phyloP scores from a whole-genome alignment of 768 basidiomycete species.

The Suillus fuscotomentosus region DNA sequence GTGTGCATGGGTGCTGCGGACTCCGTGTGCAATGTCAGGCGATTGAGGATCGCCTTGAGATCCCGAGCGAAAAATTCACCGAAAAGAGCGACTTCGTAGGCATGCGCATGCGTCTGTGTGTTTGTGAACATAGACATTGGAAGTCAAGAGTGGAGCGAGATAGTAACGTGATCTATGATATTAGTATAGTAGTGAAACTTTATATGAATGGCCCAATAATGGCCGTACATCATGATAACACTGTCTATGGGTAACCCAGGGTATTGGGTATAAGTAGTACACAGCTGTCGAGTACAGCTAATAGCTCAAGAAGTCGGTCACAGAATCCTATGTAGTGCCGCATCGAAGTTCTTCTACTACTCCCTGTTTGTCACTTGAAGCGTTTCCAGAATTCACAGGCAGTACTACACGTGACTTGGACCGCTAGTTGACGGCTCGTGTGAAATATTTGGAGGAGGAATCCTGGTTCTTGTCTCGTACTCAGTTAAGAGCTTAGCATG shows the following conservation, averaged over 20 bases:
- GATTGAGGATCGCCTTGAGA: constrained; percentile 73
- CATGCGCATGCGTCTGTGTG: constrained; percentile 40
- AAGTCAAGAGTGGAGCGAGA: background rate
- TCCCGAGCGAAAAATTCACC: constrained; percentile 81
- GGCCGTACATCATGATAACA: background rate
- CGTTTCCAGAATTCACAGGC: background rate
- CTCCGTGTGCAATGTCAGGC: constrained; percentile 80
- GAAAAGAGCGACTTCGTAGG: constrained; percentile 80
- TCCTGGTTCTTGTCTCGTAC: background rate
- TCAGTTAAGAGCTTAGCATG: background rate
- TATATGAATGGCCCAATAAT: background rate
- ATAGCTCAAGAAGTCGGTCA: background rate
- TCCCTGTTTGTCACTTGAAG: background rate
- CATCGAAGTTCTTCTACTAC: background rate
- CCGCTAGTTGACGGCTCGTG: background rate
- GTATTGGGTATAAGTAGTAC: background rate
- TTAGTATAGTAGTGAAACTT: background rate
- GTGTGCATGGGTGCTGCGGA: constrained; percentile 72
- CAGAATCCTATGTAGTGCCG: background rate
- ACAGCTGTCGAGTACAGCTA: background rate
- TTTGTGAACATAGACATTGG: constrained; percentile 18
- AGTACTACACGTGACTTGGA: background rate
- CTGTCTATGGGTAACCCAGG: no score
- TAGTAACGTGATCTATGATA: constrained; percentile 1
- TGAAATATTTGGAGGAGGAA: background rate